Evolutionary conservation across 1,139 yeast genomes (phyloP), one percentile per base, ranked within the genome.

Genomic region (Saccharomycopsis crataegensis): DNA sequence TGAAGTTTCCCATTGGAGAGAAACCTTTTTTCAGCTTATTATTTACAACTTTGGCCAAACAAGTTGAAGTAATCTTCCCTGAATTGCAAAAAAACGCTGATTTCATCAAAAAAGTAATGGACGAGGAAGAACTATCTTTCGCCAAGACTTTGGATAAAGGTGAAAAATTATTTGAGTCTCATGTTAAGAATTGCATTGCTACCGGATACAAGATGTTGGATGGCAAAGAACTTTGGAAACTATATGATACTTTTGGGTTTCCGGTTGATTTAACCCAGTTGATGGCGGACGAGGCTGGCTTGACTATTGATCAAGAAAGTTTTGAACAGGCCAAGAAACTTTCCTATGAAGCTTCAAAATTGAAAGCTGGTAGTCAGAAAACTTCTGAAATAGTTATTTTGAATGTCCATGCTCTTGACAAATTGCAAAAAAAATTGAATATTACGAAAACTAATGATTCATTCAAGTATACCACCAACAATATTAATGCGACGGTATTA

Each of bases 251-350:
- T n/a, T 93, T 91, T 66, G 99, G 99, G 55, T 93, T 93, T 86
- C 99, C 99, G 44, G 97, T 90, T 53, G 99, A 93, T 72, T 80
- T 93, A 69, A 93, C 99, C 43, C 82, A 96, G 68, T 79, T 93
- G 67, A 93, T 93, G 99, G 99, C 99, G 46, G 98, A 91, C 71
- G 99, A 93, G 72, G 89, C 94, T 55, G 95, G 95, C n/a, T 78
- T 93, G 63, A 84, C 82, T 63, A 91, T 93, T 61, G 97, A 93
- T 68, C 96, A 89, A 66, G 82, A 75, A 53, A 98, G 89, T 48
- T 93, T 93, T 66, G 97, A 90, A 70, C 79, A 79, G 63, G 98
- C 99, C 46, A 86, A 83, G 65, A 78, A 80, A 62, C 95, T 83
- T 61, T 87, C 96, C 11, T 82, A 86, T 69, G 97, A 90, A 73